Conservation (phyloP, 305 asterid genomes). For the Fraxinus velutina region DNA sequence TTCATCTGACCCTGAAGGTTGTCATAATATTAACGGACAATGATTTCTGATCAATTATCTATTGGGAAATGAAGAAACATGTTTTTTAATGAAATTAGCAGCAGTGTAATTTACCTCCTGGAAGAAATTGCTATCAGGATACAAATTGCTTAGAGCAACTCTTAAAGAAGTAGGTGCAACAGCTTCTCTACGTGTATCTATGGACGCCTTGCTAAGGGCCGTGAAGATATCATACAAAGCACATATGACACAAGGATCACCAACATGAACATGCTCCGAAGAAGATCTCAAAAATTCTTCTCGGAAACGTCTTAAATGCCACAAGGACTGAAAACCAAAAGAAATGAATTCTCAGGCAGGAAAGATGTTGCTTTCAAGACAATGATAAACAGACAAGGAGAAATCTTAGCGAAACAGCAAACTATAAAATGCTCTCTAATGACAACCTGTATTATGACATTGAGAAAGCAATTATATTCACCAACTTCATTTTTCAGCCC, state of each 20-base stretch:
- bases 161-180: constrained; percentile 89
- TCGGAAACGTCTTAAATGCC: constrained; percentile 82
- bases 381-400: constrained; percentile 12
- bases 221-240: constrained; percentile 72
- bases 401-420: constrained; percentile 12
- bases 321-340: constrained; percentile 61
- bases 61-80: not conserved
- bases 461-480: constrained; percentile 87
- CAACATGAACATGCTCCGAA: constrained; percentile 77
- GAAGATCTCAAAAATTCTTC: constrained; percentile 75
- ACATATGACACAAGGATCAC: constrained; percentile 92
- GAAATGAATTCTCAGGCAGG: constrained; percentile 18
- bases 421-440: constrained; percentile 10
- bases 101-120: constrained; percentile 62
- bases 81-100: not conserved
- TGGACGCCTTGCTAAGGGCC: constrained; percentile 60
- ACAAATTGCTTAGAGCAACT: constrained; percentile 81
- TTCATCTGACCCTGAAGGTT: constrained; percentile 89
- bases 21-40: not conserved
- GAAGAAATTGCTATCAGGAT: constrained; percentile 82
- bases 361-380: constrained; percentile 16
- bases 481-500: constrained; percentile 90
- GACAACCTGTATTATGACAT: constrained; percentile 94
- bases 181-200: constrained; percentile 57
- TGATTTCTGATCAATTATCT: not conserved